Evolutionary conservation across 2,329 filamentous ascomycete species (phyloP), one percentile per base, ranked within the genome.

Genomic region (Clarireedia monteithiana): DNA sequence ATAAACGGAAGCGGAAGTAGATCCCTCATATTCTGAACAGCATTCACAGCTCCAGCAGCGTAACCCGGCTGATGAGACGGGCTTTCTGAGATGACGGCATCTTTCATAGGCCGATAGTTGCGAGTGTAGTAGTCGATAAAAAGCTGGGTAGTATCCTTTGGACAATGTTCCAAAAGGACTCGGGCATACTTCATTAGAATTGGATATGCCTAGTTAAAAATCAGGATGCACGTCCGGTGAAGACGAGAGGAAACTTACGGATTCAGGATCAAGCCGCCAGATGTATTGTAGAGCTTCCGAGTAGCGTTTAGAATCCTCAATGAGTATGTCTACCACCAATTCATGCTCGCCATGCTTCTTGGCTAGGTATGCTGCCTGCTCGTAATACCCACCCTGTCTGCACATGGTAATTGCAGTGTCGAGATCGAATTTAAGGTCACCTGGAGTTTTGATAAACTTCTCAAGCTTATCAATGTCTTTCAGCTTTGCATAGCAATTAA

Each of bases 371-470:
- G 92, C 94, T 14, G 94, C 94, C 74, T 99, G 95, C 58, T 97
- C 91, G 66, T 86, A 95, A 71, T 99, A 99, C 0, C 94, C 92
- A 10, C 92, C 94, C 73, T 99, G 94, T 27, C 95, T 83, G 68
- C 94, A 99, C 91, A 99, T 96, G 2, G 87, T 84, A 61, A 99
- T 99, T 14, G 94, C 94, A 1, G 94, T 99, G 63, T 99, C 94
- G 2, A 97, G 78, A 69, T 99, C 94, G 66, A 99, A 99, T 66
- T 95, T 96, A 44, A 96, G 80, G 64, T 96, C 91, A 2, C 89
- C 91, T 0, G 92, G 91, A 27, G 91, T 91, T 68, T 95, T 95
- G 73, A 99, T 99, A 63, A 99, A 99, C 24, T 88, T 87, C 67
- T 99, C 92, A 6, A 99, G 78, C 73, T 99, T 99, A 56, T 91